Base-by-base conservation (phyloP, 768 basidiomycete species). In the Boletus tomentosulus region DNA sequence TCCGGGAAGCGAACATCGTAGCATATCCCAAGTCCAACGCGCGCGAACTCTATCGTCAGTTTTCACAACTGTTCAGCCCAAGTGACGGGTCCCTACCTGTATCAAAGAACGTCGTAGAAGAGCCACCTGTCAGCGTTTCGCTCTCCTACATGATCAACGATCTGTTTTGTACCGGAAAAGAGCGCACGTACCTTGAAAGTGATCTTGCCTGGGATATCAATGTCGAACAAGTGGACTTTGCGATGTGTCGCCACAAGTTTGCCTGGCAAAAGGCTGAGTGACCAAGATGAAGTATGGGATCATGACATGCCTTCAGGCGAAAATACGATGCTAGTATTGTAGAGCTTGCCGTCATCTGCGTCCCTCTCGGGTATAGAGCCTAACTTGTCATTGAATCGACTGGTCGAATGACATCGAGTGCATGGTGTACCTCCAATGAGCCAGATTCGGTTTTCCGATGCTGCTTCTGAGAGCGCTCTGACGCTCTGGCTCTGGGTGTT, bases 1-100 rank as follows among this genome's bases (percentile, higher is more conserved):
- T 99, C 97, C 0, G 96, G 94, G 77, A 95, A 95, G 35, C 93
- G 83, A 25, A 98, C 80, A 66, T 98, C 96, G 65, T 98, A 98
- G 69, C 96, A 99, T 55, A 99, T 93, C 0, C 94, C 96, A 24
- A 98, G 77, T 9, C 96, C 97, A 57, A 99, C 85, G 50, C 92
- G 87, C n/a, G 94, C 97, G 67, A 97, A 98, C n/a, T 88, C 93
- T 94, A 62, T 6, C 37, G 41, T 33, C 35, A 45, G 13, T 22
- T 37, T 33, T 27, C 43, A 7, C 33, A 25, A 31, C 15, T 37
- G 37, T 55, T n/a, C 30, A 10, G 12, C 10, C 16, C 35, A 31
- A 46, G 12, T 2, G n/a, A 49, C 8, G 38, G 50, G 16, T 15
- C 27, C 59, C 65, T 60, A 90, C 93, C 90, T 3, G 97, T 95